Evolutionary conservation across 768 basidiomycete species (phyloP), one percentile per base, ranked within the genome.

Genomic region (Zangia roseola): DNA sequence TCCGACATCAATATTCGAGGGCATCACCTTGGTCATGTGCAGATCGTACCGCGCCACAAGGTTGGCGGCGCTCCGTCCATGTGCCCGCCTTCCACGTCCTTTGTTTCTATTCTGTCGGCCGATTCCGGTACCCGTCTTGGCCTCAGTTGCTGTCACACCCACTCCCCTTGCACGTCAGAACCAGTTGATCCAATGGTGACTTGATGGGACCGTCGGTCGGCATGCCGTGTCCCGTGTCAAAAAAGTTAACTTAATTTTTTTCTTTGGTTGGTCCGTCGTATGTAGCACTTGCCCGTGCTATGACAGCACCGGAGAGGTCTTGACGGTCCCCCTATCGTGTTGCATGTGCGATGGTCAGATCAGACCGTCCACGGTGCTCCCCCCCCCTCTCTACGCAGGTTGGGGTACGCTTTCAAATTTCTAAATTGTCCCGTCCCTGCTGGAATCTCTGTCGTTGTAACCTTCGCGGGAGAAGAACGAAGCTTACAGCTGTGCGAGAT

Each of bases 381-480:
- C 30, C 30, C 30, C 30, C 31, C 6, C 6, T 31, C 20, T 33
- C 37, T 40, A 20, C 30, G 36, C 30, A 12, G 20, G 13, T 42
- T 35, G 25, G 23, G 41, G 0, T n/a, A 26, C 10, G n/a, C 5
- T 10, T 33, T 21, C 38, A 35, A 14, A 9, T 33, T 30, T 43
- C 30, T 21, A 23, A 37, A 26, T 16, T 42, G 41, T 31, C 16
- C 19, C 24, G 10, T 16, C 20, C 36, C 39, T 23, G 13, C 19
- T 43, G 25, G 17, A 48, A 43, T 43, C 50, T 33, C 6, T 35
- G 30, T 34, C 23, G 21, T 19, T n/a, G 21, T 28, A 49, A 65
- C 54, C 53, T 52, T 63, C 60, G 60, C 62, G 62, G 62, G 63
- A 63, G 63, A 63, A 65, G 60, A 28, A 16, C 6, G 16, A 41